phyloP scores from a whole-genome alignment of 1,139 yeast species.

The Debaryomycetaceae sp. region DNA sequence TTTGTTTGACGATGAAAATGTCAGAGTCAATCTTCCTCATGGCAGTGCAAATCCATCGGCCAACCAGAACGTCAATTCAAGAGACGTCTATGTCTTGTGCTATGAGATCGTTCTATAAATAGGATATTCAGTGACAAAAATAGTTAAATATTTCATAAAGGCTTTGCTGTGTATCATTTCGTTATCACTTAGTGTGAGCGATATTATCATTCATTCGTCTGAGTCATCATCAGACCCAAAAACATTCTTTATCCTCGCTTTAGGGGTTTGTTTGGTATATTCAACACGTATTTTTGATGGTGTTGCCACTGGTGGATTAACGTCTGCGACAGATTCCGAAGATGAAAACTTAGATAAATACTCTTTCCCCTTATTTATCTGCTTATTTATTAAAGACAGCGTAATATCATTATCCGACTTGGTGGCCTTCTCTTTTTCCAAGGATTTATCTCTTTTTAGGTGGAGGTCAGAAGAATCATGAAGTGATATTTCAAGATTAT shows the following conservation, averaged over 20 bases:
- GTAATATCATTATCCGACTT: slow-evolving; percentile 36
- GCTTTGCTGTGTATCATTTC: background rate
- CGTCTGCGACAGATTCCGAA: background rate
- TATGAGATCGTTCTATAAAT: slow-evolving; percentile 45
- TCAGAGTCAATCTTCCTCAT: slow-evolving; percentile 45
- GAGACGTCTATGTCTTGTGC: slow-evolving; percentile 71
- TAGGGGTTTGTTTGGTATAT: background rate
- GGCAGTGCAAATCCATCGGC: slow-evolving; percentile 38
- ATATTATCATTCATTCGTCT: background rate
- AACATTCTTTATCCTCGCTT: slow-evolving; percentile 1
- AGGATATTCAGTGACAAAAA: background rate
- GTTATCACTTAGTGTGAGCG: no score
- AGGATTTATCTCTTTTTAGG: slow-evolving; percentile 6
- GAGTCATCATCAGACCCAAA: slow-evolving; percentile 7
- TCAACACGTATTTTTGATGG: background rate
- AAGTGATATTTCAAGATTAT: slow-evolving; percentile 31
- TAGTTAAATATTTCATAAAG: background rate
- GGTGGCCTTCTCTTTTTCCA: slow-evolving; percentile 19
- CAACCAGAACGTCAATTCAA: slow-evolving; percentile 41
- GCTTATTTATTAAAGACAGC: slow-evolving; percentile 44
- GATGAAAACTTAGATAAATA: background rate
- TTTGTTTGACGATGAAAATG: slow-evolving; percentile 67
- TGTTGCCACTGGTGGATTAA: background rate
- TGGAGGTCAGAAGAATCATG: slow-evolving; percentile 18
- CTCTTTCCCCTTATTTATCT: slow-evolving; percentile 45